phyloP scores from a whole-genome alignment of 192 early-diverging fungal genomes.

The Spizellomyces sp. region DNA sequence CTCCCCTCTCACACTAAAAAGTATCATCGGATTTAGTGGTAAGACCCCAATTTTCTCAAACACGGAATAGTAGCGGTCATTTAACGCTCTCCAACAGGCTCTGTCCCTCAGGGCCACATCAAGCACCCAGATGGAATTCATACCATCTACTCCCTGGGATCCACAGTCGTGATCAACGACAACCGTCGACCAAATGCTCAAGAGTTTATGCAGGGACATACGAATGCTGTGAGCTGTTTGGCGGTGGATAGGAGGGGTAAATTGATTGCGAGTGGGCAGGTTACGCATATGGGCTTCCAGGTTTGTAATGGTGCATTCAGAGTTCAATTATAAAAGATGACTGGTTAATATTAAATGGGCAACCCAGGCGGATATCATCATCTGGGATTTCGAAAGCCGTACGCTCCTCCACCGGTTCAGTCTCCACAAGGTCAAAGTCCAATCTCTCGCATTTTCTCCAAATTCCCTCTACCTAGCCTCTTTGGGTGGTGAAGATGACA shows the following conservation, averaged over 20 bases:
- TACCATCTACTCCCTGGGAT: slow-evolving; percentile 58
- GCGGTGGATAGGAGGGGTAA: slow-evolving; percentile 49
- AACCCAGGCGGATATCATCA: slow-evolving; percentile 59
- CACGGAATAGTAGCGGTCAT: background rate
- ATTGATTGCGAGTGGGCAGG: slow-evolving; percentile 56
- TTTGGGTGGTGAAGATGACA: slow-evolving; percentile 60
- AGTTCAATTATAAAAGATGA: background rate
- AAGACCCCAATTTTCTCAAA: background rate
- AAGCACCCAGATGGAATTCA: slow-evolving; percentile 60
- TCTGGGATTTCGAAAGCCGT: slow-evolving; percentile 60
- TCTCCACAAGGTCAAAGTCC: slow-evolving; percentile 64
- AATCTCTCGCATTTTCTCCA: slow-evolving; percentile 57
- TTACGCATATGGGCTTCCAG: slow-evolving; percentile 71
- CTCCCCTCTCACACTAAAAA: slow-evolving; percentile 41
- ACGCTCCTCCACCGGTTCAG: slow-evolving; percentile 40
- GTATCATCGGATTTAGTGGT: slow-evolving; percentile 59
- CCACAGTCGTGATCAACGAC: slow-evolving; percentile 54
- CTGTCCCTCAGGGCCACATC: slow-evolving; percentile 48
- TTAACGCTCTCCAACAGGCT: slow-evolving; percentile 24
- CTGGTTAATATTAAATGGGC: background rate
- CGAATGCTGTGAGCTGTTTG: slow-evolving; percentile 56
- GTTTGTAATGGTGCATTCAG: slow-evolving; percentile 14
- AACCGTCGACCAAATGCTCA: slow-evolving; percentile 37
- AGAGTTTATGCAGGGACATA: slow-evolving; percentile 63
- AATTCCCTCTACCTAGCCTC: slow-evolving; percentile 54